A percentile compares a stretch with the other conserved stretches of the same genome.
phyloP scores from a whole-genome alignment of 2,329 filamentous ascomycete genomes.

The Fusarium udum region DNA sequence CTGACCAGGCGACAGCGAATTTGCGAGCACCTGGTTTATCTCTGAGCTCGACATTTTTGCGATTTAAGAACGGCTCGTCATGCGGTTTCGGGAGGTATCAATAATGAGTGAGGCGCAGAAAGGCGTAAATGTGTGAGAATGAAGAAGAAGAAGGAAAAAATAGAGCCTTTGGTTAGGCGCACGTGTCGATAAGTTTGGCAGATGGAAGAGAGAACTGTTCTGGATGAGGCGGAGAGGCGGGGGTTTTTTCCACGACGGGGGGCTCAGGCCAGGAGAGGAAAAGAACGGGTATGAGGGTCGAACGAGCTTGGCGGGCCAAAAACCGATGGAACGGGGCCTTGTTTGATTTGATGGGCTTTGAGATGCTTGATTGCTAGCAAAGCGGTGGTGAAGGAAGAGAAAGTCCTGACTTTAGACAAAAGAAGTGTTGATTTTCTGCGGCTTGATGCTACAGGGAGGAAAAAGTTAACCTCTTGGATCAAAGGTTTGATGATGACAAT shows the following conservation, averaged over 20 bases:
- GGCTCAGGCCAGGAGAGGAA: conserved; percentile 38
- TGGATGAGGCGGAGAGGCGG: conserved; percentile 45
- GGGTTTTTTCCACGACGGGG: conserved; percentile 40
- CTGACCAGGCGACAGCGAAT: conserved; percentile 94
- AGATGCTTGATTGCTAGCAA: conserved; percentile 19
- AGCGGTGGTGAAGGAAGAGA: conserved; percentile 17
- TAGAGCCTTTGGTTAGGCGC: conserved; percentile 40
- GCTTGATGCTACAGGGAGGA: conserved; percentile 8
- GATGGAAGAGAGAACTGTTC: conserved; percentile 36
- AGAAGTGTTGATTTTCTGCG: conserved; percentile 1
- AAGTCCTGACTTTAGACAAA: neutral
- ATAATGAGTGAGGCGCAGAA: conserved; percentile 30
- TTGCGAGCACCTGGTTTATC: conserved; percentile 97
- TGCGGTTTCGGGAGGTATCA: conserved; percentile 47
- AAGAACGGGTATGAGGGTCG: conserved; percentile 41
- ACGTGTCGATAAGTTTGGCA: conserved; percentile 47
- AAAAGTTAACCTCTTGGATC: conserved; percentile 13
- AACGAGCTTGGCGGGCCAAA: conserved; percentile 37
- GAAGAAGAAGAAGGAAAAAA: conserved; percentile 30
- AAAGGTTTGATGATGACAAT: conserved; percentile 10
- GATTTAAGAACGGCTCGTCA: conserved; percentile 50
- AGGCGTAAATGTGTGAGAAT: conserved; percentile 14
- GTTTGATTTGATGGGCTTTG: conserved; percentile 25
- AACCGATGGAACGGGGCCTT: conserved; percentile 16
- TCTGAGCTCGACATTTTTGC: conserved; percentile 79